These are phyloP conservation scores for Oldenlandia corymbosa DNA, from an alignment of 257 asterid genomes.

Conservation along the genomic window DNA sequence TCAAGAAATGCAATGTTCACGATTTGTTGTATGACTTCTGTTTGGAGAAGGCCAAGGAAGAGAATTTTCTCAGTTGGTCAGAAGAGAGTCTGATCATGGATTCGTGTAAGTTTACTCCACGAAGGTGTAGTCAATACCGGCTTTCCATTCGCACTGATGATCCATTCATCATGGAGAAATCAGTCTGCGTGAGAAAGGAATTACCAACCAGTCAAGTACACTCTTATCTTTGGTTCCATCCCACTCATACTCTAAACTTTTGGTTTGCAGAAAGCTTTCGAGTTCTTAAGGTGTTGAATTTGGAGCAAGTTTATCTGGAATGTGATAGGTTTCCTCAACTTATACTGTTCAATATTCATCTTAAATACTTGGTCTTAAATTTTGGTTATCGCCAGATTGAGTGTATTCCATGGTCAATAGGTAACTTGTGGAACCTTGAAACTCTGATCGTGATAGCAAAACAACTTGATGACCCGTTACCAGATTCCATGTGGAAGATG, in stretches of 20 bases:
- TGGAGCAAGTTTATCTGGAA: background rate
- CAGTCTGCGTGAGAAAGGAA: no score
- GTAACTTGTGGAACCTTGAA: background rate
- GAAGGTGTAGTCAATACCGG: no score
- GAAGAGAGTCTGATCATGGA: no score
- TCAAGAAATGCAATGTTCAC: background rate
- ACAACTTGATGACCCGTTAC: background rate
- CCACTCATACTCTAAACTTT: no score
- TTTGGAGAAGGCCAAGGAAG: background rate
- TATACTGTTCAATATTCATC: background rate
- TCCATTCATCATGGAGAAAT: no score
- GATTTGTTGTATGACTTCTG: background rate
- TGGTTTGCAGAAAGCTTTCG: no score
- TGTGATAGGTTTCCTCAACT: background rate
- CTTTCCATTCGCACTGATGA: no score
- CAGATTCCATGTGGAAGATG: background rate
- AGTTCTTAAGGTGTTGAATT: background rate
- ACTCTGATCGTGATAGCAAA: background rate
- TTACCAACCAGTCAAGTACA: no score
- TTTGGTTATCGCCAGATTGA: no score
- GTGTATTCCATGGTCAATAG: background rate
- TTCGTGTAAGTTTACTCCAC: no score
- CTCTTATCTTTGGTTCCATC: no score
- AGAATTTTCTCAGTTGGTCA: background rate
- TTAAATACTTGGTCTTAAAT: background rate